Base-by-base conservation (phyloP, 352 stramenopile species). In the Nothophytophthora sp. region DNA sequence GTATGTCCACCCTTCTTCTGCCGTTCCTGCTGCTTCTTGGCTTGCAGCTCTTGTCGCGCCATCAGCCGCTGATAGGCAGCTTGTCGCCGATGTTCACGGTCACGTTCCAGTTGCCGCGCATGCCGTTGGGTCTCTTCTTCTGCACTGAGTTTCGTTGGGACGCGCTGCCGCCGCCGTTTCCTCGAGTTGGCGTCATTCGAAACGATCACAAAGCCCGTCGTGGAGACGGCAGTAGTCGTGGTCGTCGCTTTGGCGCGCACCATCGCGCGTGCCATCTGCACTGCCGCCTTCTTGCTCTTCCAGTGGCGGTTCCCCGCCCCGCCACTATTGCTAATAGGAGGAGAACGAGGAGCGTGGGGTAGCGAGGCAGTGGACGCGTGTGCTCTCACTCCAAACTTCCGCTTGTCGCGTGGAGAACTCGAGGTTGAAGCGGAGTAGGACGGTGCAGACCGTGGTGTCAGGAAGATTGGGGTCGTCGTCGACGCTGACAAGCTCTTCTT, bases 21-120 rank as follows among this genome's bases (percentile, higher is more conserved):
- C 15, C 66, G 42, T 40, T 70, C 58, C 11, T 60, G 46, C 27
- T 66, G 37, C n/a, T 67, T 22, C 44, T 69, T 74, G 0, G 56
- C 60, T 51, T 86, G 75, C 3, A 88, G 54, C 30, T 73, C 64
- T 50, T 86, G 80, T 12, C 80, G 65, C 4, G 75, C 77, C 5
- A 85, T 15, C 3, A 92, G 54, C 1, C 81, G 73, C 37, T 86
- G 69, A 45, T 83, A 83, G 5, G 81, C 81, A 22, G 74, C 69
- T 44, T 81, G 66, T 22, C 74, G 60, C 19, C 76, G 55, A 24
- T 54, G 50, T 24, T 90, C 70, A 11, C 73, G 72, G 49, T 90
- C 75, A 19, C 52, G 59, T 35, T 85, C 73, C 5, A 81, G 13
- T 25, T 62, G 51, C 32, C 44, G 32, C 2, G 33, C 47, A 3